phyloP scores from a whole-genome alignment of 257 asterid genomes.

The Asclepias syriaca region DNA sequence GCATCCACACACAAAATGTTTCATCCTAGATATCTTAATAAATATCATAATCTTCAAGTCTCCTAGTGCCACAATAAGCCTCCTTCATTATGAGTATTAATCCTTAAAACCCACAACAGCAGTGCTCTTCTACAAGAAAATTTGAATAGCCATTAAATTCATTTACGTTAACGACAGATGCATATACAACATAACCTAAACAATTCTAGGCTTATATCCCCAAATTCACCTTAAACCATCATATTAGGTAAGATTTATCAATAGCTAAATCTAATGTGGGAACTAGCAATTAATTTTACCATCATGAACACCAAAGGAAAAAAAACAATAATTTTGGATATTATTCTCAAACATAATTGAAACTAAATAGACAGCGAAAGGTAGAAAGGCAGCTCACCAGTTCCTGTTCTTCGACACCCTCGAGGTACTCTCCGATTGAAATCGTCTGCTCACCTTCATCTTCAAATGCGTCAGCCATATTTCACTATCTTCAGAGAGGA shows the following conservation, averaged over 20 bases:
- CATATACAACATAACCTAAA: background rate
- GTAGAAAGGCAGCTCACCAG: constrained; percentile 35
- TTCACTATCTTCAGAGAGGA: background rate
- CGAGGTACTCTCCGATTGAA: constrained; percentile 65
- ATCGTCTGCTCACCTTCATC: constrained; percentile 68
- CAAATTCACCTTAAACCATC: background rate
- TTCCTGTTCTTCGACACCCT: constrained; percentile 77
- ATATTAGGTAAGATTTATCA: background rate
- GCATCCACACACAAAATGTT: background rate
- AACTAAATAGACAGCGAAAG: background rate
- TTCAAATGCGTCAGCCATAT: constrained; percentile 64
- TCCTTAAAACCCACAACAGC: background rate
- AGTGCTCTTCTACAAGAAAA: background rate
- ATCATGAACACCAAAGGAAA: background rate
- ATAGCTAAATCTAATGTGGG: background rate
- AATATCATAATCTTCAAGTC: background rate
- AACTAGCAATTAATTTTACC: background rate
- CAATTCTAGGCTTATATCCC: too few relatives aligned
- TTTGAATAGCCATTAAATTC: background rate
- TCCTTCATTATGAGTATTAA: background rate
- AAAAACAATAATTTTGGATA: constrained; percentile 2
- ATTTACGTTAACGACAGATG: background rate
- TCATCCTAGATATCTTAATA: background rate
- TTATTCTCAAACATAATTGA: background rate
- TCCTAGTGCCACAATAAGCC: background rate